Conservation (phyloP, 2,329 filamentous ascomycete genomes). For the Hypoxylon sp. region DNA sequence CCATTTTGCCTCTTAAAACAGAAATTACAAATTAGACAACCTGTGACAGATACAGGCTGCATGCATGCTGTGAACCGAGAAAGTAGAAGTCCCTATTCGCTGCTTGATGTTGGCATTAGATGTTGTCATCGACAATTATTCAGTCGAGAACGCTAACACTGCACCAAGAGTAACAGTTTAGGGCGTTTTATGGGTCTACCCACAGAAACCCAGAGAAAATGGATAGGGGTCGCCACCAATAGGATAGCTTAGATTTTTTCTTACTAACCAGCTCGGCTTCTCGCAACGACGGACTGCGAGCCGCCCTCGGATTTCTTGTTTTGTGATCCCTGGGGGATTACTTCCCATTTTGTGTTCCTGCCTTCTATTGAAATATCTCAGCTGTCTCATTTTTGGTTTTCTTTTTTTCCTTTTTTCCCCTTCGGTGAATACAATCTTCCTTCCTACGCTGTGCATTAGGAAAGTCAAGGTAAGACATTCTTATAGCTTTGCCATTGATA, state of each 20-base stretch:
- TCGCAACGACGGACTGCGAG: constrained; percentile 21
- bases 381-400: constrained; percentile 12
- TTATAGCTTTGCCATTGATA: constrained; percentile 14
- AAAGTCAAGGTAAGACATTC: constrained; percentile 37
- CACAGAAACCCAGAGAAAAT: constrained; percentile 40
- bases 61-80: constrained; percentile 21
- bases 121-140: constrained; percentile 37
- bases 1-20: constrained; percentile 1
- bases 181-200: constrained; percentile 34
- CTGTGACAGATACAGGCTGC: constrained; percentile 18
- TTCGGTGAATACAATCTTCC: constrained; percentile 10
- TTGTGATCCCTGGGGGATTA: constrained; percentile 25
- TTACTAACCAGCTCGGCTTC: constrained; percentile 38
- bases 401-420: constrained; percentile 11
- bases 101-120: constrained; percentile 29
- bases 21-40: background rate
- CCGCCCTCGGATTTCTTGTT: constrained; percentile 42
- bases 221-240: constrained; percentile 36
- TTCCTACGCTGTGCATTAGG: constrained; percentile 40
- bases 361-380: constrained; percentile 17
- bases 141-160: constrained; percentile 9
- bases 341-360: constrained; percentile 18
- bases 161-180: constrained; percentile 17
- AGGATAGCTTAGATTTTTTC: constrained; percentile 33
- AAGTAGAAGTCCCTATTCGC: constrained; percentile 19